Base-by-base conservation (phyloP, 495 filamentous ascomycete species). In the Apodospora peruviana region DNA sequence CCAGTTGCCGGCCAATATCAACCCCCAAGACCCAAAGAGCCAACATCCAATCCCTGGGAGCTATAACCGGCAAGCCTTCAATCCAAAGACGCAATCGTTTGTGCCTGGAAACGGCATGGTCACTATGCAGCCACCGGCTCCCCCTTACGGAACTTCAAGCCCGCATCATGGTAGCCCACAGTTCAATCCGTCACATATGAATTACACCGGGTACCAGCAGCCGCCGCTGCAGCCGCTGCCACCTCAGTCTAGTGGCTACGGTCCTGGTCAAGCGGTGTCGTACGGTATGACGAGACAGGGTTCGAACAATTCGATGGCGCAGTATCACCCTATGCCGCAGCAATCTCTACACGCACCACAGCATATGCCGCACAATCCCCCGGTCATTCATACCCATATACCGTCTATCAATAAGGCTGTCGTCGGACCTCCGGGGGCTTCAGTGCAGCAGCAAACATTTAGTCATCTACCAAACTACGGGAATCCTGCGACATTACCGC, bases 61-160 rank as follows among this genome's bases (percentile, higher is more conserved):
- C 66, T 94, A 85, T 65, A 86, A 82, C 59, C 75, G 89, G 19
- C 85, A 88, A 58, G 78, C 85, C 18, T 95, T 96, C 73, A 95
- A 96, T 56, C 91, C 91, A 0, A 90, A 95, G 65, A 95, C 87
- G 10, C 86, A 90, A 50, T 82, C 88, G 2, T 96, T 96, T 59
- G 79, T 95, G 36, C 91, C 91, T 18, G 75, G 77, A 9, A 73
- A 57, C 54, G 61, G 68, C 16, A 73, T 77, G 55, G 58, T 61
- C 18, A 63, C 73, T 3, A 58, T 78, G 73, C 56, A 64, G 39
- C 53, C 64, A 12, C 48, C 57, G 11, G 57, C 55, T 11, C 55
- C 53, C 17, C 59, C 60, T 1, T 69, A 65, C 43, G 60, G 62
- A 24, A 62, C 55, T 12, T 61, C 67, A 1, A 62, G 60, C 42